Percentiles rank a stretch among this genome's conserved stretches.
Conservation (phyloP, 2,329 filamentous ascomycete genomes). For the Cylindrodendrum hubeiense region DNA sequence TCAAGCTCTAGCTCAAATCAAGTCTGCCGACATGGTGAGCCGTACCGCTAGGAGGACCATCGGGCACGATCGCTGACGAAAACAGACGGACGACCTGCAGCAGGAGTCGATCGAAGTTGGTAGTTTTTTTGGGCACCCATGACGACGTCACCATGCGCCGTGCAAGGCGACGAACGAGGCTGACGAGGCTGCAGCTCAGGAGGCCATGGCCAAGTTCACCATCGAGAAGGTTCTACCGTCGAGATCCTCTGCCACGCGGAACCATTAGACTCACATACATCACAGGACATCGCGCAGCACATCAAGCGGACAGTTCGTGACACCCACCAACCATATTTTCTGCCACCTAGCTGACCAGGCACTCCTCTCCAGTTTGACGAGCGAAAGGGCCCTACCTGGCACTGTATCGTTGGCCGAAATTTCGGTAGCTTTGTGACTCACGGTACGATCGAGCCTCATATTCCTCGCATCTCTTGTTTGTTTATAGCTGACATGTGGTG, state of each 20-base stretch:
- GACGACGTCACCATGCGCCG: conserved; percentile 11
- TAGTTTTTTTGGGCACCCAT: conserved; percentile 62
- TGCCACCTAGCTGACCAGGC: conserved; percentile 25
- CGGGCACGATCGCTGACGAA: conserved; percentile 46
- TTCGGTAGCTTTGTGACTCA: conserved; percentile 99
- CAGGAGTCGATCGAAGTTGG: conserved; percentile 95
- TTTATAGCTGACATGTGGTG: conserved; percentile 27
- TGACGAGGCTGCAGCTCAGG: conserved; percentile 63
- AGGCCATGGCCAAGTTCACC: conserved; percentile 73
- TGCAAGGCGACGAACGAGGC: conserved; percentile 29
- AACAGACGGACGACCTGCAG: conserved; percentile 96
- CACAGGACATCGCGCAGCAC: conserved; percentile 91
- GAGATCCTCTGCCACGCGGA: conserved; percentile 8
- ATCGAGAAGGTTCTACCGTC: conserved; percentile 66
- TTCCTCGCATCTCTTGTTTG: not conserved
- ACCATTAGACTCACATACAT: conserved; percentile 31
- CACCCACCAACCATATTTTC: conserved; percentile 13
- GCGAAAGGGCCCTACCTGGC: conserved; percentile 97
- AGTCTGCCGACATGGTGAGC: conserved; percentile 97
- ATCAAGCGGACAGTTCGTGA: conserved; percentile 87
- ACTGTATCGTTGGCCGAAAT: conserved; percentile 98
- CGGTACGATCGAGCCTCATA: conserved; percentile 67
- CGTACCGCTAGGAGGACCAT: conserved; percentile 21
- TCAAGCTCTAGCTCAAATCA: conserved; percentile 82
- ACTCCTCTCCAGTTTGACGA: conserved; percentile 81